These are phyloP conservation scores for Hypericum perforatum DNA, from an alignment of 345 rosid species.

Conservation along the genomic window DNA sequence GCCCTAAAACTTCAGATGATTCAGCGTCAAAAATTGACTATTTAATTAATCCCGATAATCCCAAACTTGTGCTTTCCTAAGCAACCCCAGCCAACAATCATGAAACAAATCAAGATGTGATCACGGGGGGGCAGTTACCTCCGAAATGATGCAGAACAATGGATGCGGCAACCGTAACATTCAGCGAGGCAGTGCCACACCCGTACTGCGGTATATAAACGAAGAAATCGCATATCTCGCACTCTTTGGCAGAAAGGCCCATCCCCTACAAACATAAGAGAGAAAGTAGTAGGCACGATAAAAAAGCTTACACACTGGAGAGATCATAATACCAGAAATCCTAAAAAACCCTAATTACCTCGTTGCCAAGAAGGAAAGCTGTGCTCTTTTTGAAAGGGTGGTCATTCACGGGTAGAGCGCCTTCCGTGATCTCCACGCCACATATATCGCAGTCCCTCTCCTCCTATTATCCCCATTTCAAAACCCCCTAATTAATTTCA, in stretches of 20 bases:
- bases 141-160: constrained; percentile 91
- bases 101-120: background rate
- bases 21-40: too few species aligned
- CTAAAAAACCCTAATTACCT: too few species aligned
- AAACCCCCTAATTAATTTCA: constrained; percentile 4
- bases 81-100: background rate
- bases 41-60: too few species aligned
- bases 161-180: constrained; percentile 95
- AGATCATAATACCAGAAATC: too few species aligned
- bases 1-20: too few species aligned
- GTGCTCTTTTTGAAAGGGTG: constrained; percentile 81
- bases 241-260: constrained; percentile 83
- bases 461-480: constrained; percentile 13
- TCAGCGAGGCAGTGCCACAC: constrained; percentile 83
- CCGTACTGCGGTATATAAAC: constrained; percentile 92
- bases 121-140: constrained; percentile 31
- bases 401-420: constrained; percentile 55
- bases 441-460: constrained; percentile 88
- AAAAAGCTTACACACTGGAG: background rate
- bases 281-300: background rate
- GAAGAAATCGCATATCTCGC: constrained; percentile 84
- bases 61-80: background rate
- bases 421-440: constrained; percentile 84
- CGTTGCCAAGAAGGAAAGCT: constrained; percentile 91
- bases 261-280: constrained; percentile 48